Percentiles rank a stretch among this genome's conserved stretches.
Conservation (phyloP, 352 stramenopile genomes). For the Thalassiosira mediterranea region DNA sequence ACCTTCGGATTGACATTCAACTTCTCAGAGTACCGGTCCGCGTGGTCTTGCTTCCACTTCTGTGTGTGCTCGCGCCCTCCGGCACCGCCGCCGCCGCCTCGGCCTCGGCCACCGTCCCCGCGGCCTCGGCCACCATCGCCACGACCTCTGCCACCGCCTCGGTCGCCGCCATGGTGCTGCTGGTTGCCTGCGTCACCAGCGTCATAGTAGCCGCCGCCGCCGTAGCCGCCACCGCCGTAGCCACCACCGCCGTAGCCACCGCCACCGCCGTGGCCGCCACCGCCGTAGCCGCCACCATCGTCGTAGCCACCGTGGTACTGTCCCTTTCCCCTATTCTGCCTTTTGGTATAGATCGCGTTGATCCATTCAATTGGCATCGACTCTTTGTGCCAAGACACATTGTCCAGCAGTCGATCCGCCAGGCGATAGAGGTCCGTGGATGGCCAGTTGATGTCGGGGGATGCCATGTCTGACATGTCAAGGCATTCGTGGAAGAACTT, state of each 20-base stretch:
- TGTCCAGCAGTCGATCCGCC: background rate
- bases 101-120: background rate
- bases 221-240: background rate
- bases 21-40: too few relatives aligned
- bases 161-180: background rate
- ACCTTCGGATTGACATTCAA: too few relatives aligned
- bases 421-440: background rate
- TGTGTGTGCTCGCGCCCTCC: background rate
- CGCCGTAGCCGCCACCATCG: background rate
- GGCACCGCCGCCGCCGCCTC: too few relatives aligned
- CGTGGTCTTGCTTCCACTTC: too few relatives aligned
- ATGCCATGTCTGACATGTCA: background rate
- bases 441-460: background rate
- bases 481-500: background rate
- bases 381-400: too few relatives aligned
- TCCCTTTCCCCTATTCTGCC: background rate
- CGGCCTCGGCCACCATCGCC: too few relatives aligned
- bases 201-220: too few relatives aligned
- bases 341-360: background rate
- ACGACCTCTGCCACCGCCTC: background rate
- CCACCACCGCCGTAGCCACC: background rate
- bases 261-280: too few relatives aligned
- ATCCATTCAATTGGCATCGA: too few relatives aligned
- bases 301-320: background rate
- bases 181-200: too few relatives aligned